phyloP scores from a whole-genome alignment of 1,284 basidiomycete species.

The Ganoderma boninense region DNA sequence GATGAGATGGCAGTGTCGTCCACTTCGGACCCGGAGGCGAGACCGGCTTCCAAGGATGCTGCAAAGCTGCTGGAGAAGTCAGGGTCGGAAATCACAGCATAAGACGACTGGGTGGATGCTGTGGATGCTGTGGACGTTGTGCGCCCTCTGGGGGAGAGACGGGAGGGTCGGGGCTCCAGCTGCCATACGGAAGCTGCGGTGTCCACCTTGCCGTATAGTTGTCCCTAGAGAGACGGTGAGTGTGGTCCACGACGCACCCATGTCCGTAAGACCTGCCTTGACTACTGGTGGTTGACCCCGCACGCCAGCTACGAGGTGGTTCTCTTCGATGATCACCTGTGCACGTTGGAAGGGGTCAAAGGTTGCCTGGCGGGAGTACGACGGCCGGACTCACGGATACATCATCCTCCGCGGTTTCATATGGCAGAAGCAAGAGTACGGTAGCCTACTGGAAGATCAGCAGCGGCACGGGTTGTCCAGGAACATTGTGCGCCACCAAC shows the following conservation, averaged over 20 bases:
- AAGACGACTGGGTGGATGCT: slow-evolving; percentile 78
- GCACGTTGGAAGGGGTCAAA: slow-evolving; percentile 8
- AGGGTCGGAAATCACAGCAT: slow-evolving; percentile 78
- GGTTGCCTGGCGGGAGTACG: slow-evolving; percentile 7
- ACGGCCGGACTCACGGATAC: slow-evolving; percentile 60
- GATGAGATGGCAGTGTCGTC: slow-evolving; percentile 65
- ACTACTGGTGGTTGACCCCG: slow-evolving; percentile 71
- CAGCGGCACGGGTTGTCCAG: not conserved
- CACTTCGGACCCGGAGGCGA: slow-evolving; percentile 62
- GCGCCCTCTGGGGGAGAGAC: slow-evolving; percentile 64
- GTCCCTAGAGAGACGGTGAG: slow-evolving; percentile 56
- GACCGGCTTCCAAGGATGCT: slow-evolving; percentile 76
- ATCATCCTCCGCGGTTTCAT: slow-evolving; percentile 74
- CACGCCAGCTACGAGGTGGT: slow-evolving; percentile 75
- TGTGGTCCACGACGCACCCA: slow-evolving; percentile 38
- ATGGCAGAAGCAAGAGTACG: slow-evolving; percentile 77
- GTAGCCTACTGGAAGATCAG: slow-evolving; percentile 62
- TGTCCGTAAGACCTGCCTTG: slow-evolving; percentile 51
- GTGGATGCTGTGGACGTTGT: slow-evolving; percentile 79
- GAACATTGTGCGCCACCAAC: slow-evolving; percentile 33
- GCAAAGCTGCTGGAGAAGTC: slow-evolving; percentile 84
- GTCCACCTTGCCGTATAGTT: slow-evolving; percentile 73
- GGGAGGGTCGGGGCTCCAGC: slow-evolving; percentile 68
- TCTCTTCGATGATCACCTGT: slow-evolving; percentile 75
- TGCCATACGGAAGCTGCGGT: slow-evolving; percentile 74